phyloP scores from a whole-genome alignment of 2,329 filamentous ascomycete genomes.

The Penicillium brasilianum region DNA sequence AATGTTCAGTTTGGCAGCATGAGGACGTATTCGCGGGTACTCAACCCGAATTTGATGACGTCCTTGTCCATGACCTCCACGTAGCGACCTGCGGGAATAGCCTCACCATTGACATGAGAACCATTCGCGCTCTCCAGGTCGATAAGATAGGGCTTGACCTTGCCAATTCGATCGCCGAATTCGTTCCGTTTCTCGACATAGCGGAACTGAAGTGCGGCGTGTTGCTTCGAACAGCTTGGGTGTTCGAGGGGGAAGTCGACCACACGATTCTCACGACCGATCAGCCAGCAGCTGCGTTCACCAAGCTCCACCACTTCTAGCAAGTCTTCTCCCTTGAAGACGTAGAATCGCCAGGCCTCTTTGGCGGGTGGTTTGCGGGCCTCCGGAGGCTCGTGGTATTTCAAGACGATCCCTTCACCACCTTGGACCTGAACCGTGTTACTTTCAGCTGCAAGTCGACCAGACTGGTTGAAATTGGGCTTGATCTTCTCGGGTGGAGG shows the following conservation, averaged over 20 bases:
- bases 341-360: conserved; percentile 85
- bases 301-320: conserved; percentile 81
- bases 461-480: conserved; percentile 82
- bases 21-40: conserved; percentile 91
- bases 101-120: conserved; percentile 78
- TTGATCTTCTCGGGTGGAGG: conserved; percentile 66
- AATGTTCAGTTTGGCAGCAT: conserved; percentile 65
- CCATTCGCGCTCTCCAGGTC: conserved; percentile 95
- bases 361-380: conserved; percentile 82
- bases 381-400: conserved; percentile 95
- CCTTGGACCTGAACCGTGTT: conserved; percentile 69
- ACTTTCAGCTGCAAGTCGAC: conserved; percentile 82
- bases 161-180: conserved; percentile 80
- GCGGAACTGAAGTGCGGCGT: conserved; percentile 93
- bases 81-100: conserved; percentile 76
- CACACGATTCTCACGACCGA: conserved; percentile 79
- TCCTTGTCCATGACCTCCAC: conserved; percentile 88
- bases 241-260: conserved; percentile 86
- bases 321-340: conserved; percentile 84
- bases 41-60: conserved; percentile 84
- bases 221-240: conserved; percentile 91
- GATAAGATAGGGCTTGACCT: conserved; percentile 84
- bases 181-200: conserved; percentile 83
- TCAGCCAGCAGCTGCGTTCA: conserved; percentile 83
- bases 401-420: conserved; percentile 74